phyloP scores from a whole-genome alignment of 2,329 filamentous ascomycete genomes.

The Lachnellula subtilissima region DNA sequence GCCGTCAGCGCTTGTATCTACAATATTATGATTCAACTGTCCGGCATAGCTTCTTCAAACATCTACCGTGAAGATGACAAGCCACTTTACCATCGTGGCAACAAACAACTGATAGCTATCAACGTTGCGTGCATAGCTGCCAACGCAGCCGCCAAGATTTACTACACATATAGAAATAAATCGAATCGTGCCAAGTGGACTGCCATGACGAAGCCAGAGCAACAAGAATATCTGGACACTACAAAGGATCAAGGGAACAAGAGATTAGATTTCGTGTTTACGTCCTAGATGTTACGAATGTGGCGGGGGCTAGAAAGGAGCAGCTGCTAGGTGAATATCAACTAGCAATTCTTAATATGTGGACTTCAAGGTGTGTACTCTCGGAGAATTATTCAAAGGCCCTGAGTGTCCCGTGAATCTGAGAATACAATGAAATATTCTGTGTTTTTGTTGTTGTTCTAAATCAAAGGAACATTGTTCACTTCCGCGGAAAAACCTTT shows the following conservation, averaged over 20 bases:
- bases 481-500: too few relatives aligned
- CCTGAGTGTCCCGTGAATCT: too few relatives aligned
- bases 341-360: too few relatives aligned
- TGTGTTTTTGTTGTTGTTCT: too few relatives aligned
- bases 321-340: too few relatives aligned
- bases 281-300: not conserved
- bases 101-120: constrained; percentile 51
- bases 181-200: constrained; percentile 39
- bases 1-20: constrained; percentile 60
- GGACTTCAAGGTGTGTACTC: too few relatives aligned
- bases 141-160: constrained; percentile 46
- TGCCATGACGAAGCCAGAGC: constrained; percentile 40
- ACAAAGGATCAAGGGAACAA: constrained; percentile 37
- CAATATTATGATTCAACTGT: constrained; percentile 45
- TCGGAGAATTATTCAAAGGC: too few relatives aligned
- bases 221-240: constrained; percentile 31
- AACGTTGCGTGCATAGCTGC: constrained; percentile 40
- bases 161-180: constrained; percentile 43
- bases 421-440: too few relatives aligned
- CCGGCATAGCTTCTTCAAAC: constrained; percentile 34
- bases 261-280: constrained; percentile 36
- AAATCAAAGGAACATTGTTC: too few relatives aligned
- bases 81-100: constrained; percentile 53
- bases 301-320: too few relatives aligned
- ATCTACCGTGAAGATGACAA: constrained; percentile 47